Conservation (phyloP, 2,329 filamentous ascomycete genomes). For the Sclerotinia spermophila region DNA sequence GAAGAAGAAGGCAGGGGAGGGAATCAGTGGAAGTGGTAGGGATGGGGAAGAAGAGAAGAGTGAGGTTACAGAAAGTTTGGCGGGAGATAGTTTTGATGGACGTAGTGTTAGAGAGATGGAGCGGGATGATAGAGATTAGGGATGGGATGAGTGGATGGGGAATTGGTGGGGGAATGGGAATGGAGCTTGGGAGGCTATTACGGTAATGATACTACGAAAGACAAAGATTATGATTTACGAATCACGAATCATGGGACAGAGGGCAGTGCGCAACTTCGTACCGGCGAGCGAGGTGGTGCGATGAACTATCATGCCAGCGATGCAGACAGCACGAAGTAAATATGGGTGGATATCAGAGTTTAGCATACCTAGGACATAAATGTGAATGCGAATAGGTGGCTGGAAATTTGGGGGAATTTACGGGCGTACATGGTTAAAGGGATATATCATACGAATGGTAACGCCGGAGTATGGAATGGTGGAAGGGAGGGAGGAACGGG, state of each 20-base stretch:
- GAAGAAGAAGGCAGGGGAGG: neutral
- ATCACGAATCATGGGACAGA: neutral
- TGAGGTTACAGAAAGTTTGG: slow-evolving; percentile 1
- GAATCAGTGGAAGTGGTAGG: neutral
- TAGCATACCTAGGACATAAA: neutral
- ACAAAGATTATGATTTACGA: slow-evolving; percentile 3
- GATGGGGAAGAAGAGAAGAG: slow-evolving; percentile 1
- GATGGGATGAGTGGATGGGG: neutral
- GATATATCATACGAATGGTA: neutral
- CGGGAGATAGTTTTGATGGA: neutral
- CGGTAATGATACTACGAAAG: neutral
- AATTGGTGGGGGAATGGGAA: neutral
- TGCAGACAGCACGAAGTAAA: neutral
- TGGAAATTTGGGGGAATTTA: neutral
- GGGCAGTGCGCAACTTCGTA: neutral
- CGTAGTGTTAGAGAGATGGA: neutral
- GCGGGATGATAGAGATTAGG: neutral
- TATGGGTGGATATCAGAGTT: neutral
- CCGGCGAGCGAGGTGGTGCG: neutral
- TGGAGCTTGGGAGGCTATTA: neutral
- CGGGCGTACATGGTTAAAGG: neutral
- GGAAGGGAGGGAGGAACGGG: neutral
- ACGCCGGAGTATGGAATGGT: neutral
- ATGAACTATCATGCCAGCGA: neutral
- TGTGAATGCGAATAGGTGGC: neutral